These are phyloP conservation scores for Aspergillus avenaceus DNA, from an alignment of 495 filamentous ascomycete genomes.

Conservation along the genomic window DNA sequence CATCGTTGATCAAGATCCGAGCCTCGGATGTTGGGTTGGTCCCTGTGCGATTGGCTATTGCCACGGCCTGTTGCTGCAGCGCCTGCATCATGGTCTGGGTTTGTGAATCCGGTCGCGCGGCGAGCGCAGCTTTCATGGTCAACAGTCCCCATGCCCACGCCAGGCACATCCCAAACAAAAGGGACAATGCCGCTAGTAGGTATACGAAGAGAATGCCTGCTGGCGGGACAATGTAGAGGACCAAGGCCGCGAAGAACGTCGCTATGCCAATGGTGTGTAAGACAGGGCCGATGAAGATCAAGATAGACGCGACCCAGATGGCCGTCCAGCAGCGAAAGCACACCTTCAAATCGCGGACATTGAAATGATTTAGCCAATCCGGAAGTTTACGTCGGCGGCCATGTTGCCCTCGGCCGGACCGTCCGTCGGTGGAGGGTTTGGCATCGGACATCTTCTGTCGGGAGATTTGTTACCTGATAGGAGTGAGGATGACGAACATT, in stretches of 20 bases:
- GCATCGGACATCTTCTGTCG: neutral
- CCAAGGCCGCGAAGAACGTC: slow-evolving; percentile 14
- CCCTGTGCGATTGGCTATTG: slow-evolving; percentile 6
- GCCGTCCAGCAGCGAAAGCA: slow-evolving; percentile 36
- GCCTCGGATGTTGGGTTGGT: neutral
- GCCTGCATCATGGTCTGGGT: slow-evolving; percentile 5
- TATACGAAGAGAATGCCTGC: slow-evolving; percentile 15
- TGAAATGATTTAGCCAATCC: slow-evolving; percentile 37
- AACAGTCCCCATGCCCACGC: slow-evolving; percentile 21
- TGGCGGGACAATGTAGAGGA: slow-evolving; percentile 18
- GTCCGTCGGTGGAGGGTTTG: neutral
- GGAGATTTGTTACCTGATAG: neutral
- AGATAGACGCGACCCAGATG: slow-evolving; percentile 33
- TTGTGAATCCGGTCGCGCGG: slow-evolving; percentile 11
- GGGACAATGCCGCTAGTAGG: slow-evolving; percentile 12
- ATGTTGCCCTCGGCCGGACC: neutral
- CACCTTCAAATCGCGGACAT: slow-evolving; percentile 35
- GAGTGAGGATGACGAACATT: neutral
- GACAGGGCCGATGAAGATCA: slow-evolving; percentile 34
- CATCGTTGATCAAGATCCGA: slow-evolving; percentile 11
- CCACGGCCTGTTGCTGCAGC: slow-evolving; percentile 9
- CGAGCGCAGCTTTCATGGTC: slow-evolving; percentile 19
- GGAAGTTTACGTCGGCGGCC: slow-evolving; percentile 15
- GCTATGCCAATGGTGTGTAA: slow-evolving; percentile 18
- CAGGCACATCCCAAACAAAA: slow-evolving; percentile 18